Base-by-base conservation (phyloP, 2,329 filamentous ascomycete species). In the Aspergillus floridensis region DNA sequence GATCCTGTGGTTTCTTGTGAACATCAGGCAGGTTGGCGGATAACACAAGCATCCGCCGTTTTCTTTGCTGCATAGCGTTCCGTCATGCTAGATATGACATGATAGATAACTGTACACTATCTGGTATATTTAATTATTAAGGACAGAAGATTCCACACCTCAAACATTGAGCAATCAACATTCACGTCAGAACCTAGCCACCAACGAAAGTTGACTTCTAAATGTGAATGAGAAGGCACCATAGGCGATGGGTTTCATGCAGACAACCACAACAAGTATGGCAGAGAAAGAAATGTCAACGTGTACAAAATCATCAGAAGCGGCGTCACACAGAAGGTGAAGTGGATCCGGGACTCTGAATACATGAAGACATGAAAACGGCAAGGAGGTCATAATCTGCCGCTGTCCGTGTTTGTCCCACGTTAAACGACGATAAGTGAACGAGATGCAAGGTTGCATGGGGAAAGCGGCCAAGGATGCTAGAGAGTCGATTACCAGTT, bases 91-190 rank as follows among this genome's bases (percentile, higher is more conserved):
- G 58, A 64, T 53, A 55, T 58, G 59, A 54, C 59, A 61, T 59
- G 32, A 58, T 61, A 58, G 52, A 61, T 58, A 50, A 48, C 47
- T 57, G 57, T 74, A 74, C 61, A 74, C 69, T 73, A 72, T 64
- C 61, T 67, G 63, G 61, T 71, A 72, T 66, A 73, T 69, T 64
- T 72, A 68, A 68, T 67, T 63, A 32, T 62, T 54, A 50, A 60
- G 58, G 57, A 59, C 44, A 52, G 26, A 29, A 41, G 49, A 46
- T 49, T 70, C 66, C 66, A 66, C 66, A 57, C 65, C 68, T 68
- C 32, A 32, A 53, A 49, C 53, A 63, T 58, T 56, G 38, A 56
- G 38, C n/a, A 7, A 59, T 50, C 35, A 58, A 46, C 56, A 58
- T 61, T 60, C 57, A 31, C 31, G 14, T 7, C 44, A 24, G 49